Evolutionary conservation across 176 grass and related monocot species (phyloP).

Genomic region (Panicum miliaceum): DNA sequence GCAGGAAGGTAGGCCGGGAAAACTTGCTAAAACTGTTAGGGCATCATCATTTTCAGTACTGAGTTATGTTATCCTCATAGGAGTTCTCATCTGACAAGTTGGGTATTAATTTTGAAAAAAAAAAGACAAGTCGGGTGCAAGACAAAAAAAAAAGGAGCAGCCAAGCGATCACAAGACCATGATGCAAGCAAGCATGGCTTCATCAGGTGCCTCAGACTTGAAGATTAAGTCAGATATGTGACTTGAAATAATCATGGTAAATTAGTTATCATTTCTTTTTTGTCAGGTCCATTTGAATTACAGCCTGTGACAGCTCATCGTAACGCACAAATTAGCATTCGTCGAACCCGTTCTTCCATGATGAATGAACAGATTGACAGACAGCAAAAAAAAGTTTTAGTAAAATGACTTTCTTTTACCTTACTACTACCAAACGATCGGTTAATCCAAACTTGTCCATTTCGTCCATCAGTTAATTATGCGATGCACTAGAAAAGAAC

Average conservation of each 20-base stretch:
- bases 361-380: constrained; percentile 16
- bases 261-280: background rate
- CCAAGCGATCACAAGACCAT: constrained; percentile 3
- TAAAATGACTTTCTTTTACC: background rate
- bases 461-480: background rate
- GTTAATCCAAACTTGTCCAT: background rate
- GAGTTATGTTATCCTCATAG: background rate
- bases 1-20: background rate
- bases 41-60: background rate
- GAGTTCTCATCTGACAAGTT: background rate
- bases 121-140: background rate
- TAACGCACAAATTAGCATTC: background rate
- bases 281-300: background rate
- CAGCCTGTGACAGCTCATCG: background rate
- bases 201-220: background rate
- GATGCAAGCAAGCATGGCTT: background rate
- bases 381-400: background rate
- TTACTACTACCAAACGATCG: background rate
- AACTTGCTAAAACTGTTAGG: background rate
- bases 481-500: background rate
- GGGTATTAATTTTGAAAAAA: background rate
- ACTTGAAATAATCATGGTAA: background rate
- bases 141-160: background rate
- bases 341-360: constrained; percentile 12
- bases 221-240: background rate